Percentiles rank a stretch among this genome's conserved stretches.
Evolutionary conservation across 208 protist genomes (phyloP).

Genomic region (Wallacemonas rigidus): DNA sequence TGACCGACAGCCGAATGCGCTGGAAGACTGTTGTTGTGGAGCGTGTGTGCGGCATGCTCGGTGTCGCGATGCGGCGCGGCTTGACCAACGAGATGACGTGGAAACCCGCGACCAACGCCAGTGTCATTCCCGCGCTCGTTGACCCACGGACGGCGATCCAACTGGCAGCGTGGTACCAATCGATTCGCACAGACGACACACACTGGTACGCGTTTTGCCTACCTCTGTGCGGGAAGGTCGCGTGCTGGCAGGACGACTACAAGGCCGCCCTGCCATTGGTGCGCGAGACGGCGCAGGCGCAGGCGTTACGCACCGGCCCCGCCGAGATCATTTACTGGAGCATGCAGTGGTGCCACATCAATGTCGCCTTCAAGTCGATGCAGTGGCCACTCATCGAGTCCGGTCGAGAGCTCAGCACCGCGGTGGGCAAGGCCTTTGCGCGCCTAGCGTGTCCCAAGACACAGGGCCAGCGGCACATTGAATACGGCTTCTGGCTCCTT

Average conservation of each 20-base stretch:
- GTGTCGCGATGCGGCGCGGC: slow-evolving; percentile 43
- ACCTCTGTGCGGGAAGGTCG: slow-evolving; percentile 66
- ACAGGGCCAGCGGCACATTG: slow-evolving; percentile 64
- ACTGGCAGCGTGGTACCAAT: slow-evolving; percentile 48
- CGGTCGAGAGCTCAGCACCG: slow-evolving; percentile 43
- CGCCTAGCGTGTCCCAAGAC: slow-evolving; percentile 54
- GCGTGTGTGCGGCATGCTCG: slow-evolving; percentile 66
- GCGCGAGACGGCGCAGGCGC: slow-evolving; percentile 38
- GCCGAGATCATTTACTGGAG: slow-evolving; percentile 46
- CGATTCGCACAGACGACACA: slow-evolving; percentile 43
- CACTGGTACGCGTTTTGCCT: slow-evolving; percentile 80
- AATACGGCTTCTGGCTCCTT: slow-evolving; percentile 75
- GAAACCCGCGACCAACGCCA: slow-evolving; percentile 45
- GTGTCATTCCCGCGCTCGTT: slow-evolving; percentile 57
- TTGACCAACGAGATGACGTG: slow-evolving; percentile 44
- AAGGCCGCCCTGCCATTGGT: slow-evolving; percentile 51
- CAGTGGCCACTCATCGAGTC: slow-evolving; percentile 39
- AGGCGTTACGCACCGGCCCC: slow-evolving; percentile 21
- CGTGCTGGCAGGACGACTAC: slow-evolving; percentile 64
- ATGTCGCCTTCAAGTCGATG: slow-evolving; percentile 56
- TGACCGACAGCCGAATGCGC: slow-evolving; percentile 38
- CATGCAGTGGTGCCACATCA: slow-evolving; percentile 46
- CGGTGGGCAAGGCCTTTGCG: slow-evolving; percentile 52
- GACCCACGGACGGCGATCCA: slow-evolving; percentile 46
- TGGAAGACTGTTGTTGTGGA: slow-evolving; percentile 54